Percentiles rank a stretch among this genome's conserved stretches.
Conservation (phyloP, 495 filamentous ascomycete genomes). For the Trichoderma parareesei region DNA sequence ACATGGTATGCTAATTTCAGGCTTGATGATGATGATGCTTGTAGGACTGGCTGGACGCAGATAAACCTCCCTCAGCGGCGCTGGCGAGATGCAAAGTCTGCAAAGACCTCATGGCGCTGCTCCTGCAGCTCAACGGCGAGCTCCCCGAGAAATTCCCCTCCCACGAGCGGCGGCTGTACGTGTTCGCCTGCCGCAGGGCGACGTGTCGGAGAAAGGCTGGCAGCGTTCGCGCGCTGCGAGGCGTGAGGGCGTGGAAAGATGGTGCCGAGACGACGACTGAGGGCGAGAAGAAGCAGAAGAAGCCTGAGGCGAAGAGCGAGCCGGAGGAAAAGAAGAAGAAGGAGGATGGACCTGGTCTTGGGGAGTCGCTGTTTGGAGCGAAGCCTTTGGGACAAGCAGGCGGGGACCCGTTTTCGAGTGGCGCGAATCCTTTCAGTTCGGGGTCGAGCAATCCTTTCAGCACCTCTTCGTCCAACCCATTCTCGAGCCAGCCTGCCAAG, state of each 20-base stretch:
- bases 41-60: conserved; percentile 73
- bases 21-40: background rate
- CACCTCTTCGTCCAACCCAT: conserved; percentile 24
- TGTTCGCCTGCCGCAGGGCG: conserved; percentile 72
- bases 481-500: conserved; percentile 16
- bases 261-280: conserved; percentile 7
- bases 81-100: conserved; percentile 86
- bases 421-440: conserved; percentile 23
- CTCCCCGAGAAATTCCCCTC: conserved; percentile 76
- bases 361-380: conserved; percentile 48
- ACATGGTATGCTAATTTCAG: conserved; percentile 2
- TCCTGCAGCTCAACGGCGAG: conserved; percentile 88
- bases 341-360: conserved; percentile 28
- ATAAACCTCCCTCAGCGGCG: conserved; percentile 61
- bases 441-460: conserved; percentile 21
- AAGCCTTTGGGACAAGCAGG: conserved; percentile 36
- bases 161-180: conserved; percentile 78
- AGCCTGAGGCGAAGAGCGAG: conserved; percentile 13
- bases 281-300: conserved; percentile 18
- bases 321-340: conserved; percentile 13
- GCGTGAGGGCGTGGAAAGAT: conserved; percentile 42
- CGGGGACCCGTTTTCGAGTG: conserved; percentile 30
- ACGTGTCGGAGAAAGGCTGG: conserved; percentile 78
- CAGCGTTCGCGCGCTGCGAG: conserved; percentile 63
- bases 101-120: conserved; percentile 70